Evolutionary conservation across 768 basidiomycete genomes (phyloP).

Genomic region (Ephemerocybe angulata): DNA sequence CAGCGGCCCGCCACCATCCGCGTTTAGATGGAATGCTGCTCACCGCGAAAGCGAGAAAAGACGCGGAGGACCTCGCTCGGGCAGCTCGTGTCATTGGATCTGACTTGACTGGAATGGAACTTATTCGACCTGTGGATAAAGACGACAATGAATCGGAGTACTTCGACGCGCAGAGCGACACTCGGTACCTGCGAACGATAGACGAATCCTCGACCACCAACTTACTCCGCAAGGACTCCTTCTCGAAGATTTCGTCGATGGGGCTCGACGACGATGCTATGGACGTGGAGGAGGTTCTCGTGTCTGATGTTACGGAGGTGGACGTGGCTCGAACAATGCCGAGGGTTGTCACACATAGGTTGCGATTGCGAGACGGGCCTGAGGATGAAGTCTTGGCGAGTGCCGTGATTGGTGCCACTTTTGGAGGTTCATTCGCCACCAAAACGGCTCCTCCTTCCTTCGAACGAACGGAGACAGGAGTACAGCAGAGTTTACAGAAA

Average conservation of each 20-base stretch:
- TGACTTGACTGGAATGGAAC: conserved; percentile 58
- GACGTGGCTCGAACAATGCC: conserved; percentile 74
- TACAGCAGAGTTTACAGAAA: conserved; percentile 16
- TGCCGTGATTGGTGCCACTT: conserved; percentile 55
- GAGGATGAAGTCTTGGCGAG: conserved; percentile 68
- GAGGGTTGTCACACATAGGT: conserved; percentile 68
- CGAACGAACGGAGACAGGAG: background rate
- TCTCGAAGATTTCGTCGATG: background rate
- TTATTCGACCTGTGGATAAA: conserved; percentile 31
- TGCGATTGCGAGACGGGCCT: conserved; percentile 66
- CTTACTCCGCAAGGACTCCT: conserved; percentile 4
- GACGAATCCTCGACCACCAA: conserved; percentile 6
- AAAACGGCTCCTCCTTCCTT: background rate
- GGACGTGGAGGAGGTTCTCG: conserved; percentile 8
- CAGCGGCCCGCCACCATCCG: conserved; percentile 68
- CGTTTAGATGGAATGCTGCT: conserved; percentile 67
- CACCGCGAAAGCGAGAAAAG: conserved; percentile 54
- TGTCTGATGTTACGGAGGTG: conserved; percentile 65
- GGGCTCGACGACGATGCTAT: background rate
- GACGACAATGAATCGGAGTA: conserved; percentile 11
- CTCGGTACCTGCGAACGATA: background rate
- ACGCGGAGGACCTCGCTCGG: conserved; percentile 63
- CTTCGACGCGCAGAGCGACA: background rate
- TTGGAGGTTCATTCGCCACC: conserved; percentile 15
- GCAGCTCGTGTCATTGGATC: conserved; percentile 65